Evolutionary conservation across 192 early-diverging fungal species (phyloP), one percentile per base, ranked within the genome.

Genomic region (Irineochytrium annulatum): DNA sequence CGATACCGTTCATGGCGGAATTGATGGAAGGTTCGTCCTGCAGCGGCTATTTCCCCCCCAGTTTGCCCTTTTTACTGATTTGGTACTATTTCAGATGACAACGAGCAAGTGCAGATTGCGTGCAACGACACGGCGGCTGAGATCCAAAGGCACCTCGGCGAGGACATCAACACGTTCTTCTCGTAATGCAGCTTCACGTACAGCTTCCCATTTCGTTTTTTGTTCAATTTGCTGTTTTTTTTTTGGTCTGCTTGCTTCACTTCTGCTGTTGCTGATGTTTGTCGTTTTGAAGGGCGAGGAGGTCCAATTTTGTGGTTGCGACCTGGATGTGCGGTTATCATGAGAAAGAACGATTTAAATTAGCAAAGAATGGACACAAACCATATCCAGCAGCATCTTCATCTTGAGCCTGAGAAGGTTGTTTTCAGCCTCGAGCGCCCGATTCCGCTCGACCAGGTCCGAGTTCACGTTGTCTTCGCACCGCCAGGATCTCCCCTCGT

Each of bases 1-100:
- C 91, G 34, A 90, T 99, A 45, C 92, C 96, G 3, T 89, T 88
- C 66, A 67, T 99, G 67, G 91, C 92, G 1, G 96, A 99, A 72
- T 68, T 97, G 28, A 86, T 95, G 88, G 96, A 99, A 71, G n/a
- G n/a, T 91, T 71, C 74, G 43, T 3, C 52, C 52, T 19, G 45
- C 16, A 28, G 3, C 11, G 29, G 4, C 35, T 65, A 6, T 31
- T 59, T 59, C 41, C 5, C 29, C 64, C 11, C 62, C 16, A 19
- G 3, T 34, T 28, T 60, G 26, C 32, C 57, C 2, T 29, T 14
- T 45, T 2, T 61, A 13, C 44, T 39, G 22, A 48, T 71, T n/a
- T n/a, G n/a, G n/a, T n/a, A n/a, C n/a, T n/a, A n/a, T n/a, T n/a
- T n/a, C n/a, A n/a, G 80, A 98, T 62, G 89, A 91, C 37, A 90